Conservation (phyloP, 805 yeast genomes). For the Wickerhamiella domercqiae region DNA sequence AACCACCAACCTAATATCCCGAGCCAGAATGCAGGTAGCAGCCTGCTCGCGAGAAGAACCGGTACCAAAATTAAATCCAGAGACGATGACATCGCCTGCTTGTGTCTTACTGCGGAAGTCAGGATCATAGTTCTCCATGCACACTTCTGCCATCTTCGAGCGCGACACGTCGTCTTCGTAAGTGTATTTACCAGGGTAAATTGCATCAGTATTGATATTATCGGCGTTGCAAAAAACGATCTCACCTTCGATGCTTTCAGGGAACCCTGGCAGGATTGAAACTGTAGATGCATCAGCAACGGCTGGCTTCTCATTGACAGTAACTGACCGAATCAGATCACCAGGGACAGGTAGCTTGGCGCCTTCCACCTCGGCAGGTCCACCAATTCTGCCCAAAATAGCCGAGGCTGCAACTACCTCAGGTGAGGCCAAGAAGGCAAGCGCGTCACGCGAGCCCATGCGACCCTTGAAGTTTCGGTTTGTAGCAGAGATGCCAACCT, state of each 20-base stretch:
- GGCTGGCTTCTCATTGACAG: conserved; percentile 20
- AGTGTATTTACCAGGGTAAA: conserved; percentile 97
- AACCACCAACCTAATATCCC: conserved; percentile 83
- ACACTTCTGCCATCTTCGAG: conserved; percentile 95
- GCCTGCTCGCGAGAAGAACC: conserved; percentile 99
- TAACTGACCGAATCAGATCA: conserved; percentile 32
- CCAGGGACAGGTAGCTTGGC: conserved; percentile 32
- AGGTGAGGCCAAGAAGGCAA: conserved; percentile 92
- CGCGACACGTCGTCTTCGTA: conserved; percentile 94
- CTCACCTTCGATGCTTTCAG: conserved; percentile 78
- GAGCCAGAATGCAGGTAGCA: conserved; percentile 91
- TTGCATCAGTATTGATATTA: conserved; percentile 87
- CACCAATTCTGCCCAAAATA: conserved; percentile 81
- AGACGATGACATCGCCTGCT: conserved; percentile 76
- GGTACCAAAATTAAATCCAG: conserved; percentile 95
- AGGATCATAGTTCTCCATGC: conserved; percentile 96
- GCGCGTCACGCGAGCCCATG: conserved; percentile 95
- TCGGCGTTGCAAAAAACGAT: conserved; percentile 92
- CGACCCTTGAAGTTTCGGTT: conserved; percentile 98
- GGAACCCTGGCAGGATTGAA: conserved; percentile 80
- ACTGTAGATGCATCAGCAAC: conserved; percentile 25
- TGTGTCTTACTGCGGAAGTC: conserved; percentile 71
- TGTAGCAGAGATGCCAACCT: conserved; percentile 96
- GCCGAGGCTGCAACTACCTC: conserved; percentile 98
- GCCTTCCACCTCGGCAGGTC: conserved; percentile 75